A percentile compares a stretch with the other conserved stretches of the same genome.
Evolutionary conservation across 805 yeast species (phyloP).

Genomic region (Candida coquimbonensis): DNA sequence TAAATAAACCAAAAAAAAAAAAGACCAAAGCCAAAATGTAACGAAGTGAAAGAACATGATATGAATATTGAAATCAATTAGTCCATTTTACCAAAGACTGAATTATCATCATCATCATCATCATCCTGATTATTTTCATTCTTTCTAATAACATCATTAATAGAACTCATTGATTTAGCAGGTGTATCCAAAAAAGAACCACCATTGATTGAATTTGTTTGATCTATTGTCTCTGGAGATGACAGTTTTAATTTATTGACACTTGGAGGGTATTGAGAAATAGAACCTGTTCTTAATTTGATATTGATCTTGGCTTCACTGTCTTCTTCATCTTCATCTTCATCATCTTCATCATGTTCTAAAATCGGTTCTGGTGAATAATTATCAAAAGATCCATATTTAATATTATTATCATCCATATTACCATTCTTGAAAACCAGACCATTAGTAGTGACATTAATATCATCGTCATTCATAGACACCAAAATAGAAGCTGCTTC

Average conservation of each 20-base stretch:
- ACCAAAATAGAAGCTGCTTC: constrained; percentile 23
- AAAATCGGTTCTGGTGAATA: constrained; percentile 9
- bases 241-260: constrained; percentile 1
- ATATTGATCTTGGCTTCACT: constrained; percentile 3
- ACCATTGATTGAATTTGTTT: constrained; percentile 17
- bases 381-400: constrained; percentile 10
- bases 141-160: constrained; percentile 2
- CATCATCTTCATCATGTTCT: constrained; percentile 6
- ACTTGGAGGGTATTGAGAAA: constrained; percentile 41
- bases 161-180: constrained; percentile 5
- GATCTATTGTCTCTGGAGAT: constrained; percentile 6
- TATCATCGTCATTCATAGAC: constrained; percentile 12
- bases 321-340: constrained; percentile 5
- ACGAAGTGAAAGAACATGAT: no score
- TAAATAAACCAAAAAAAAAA: not conserved
- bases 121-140: not conserved
- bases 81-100: constrained; percentile 34
- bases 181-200: constrained; percentile 29
- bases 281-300: constrained; percentile 33
- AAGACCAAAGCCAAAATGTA: not conserved
- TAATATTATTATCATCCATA: constrained; percentile 8
- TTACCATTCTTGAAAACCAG: constrained; percentile 3
- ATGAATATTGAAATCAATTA: no score
- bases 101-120: constrained; percentile 22
- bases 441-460: constrained; percentile 1